Conservation (phyloP, 169 alveolate genomes). For the Eimeria acervulina region DNA sequence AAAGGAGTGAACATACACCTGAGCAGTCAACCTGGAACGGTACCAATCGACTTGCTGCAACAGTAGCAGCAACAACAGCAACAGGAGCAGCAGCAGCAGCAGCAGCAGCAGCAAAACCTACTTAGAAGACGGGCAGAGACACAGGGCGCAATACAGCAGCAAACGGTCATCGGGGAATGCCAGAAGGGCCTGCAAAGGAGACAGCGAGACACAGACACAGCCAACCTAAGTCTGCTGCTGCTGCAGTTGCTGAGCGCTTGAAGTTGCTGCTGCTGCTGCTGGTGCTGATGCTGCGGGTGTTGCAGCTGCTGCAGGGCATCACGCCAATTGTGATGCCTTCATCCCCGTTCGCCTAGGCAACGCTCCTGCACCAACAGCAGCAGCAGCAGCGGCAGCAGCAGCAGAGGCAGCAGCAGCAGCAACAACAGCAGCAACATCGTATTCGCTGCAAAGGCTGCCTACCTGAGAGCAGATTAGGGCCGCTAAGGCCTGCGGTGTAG, state of each 20-base stretch:
- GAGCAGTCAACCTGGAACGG: not conserved
- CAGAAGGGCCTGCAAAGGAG: slow-evolving; percentile 13
- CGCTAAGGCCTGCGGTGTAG: slow-evolving; percentile 34
- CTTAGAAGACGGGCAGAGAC: slow-evolving; percentile 40
- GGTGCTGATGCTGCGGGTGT: not conserved
- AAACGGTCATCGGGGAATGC: slow-evolving; percentile 42
- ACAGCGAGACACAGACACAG: not conserved
- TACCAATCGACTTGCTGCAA: too few species aligned
- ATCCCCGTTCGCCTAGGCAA: not conserved
- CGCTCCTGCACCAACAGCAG: not conserved
- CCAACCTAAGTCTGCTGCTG: not conserved
- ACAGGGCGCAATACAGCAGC: slow-evolving; percentile 22
- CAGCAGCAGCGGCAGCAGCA: slow-evolving; percentile 23
- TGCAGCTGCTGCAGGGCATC: not conserved
- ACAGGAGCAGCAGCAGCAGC: not conserved
- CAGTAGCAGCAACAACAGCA: not conserved
- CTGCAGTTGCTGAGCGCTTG: not conserved
- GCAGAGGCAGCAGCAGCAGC: too few species aligned
- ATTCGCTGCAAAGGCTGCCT: not conserved
- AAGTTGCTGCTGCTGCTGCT: not conserved
- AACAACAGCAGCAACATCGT: not conserved
- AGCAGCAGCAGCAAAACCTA: slow-evolving; percentile 15
- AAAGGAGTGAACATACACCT: too few species aligned
- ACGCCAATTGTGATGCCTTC: not conserved
- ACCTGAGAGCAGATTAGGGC: slow-evolving; percentile 48